Evolutionary conservation across 768 basidiomycete species (phyloP), one percentile per base, ranked within the genome.

Genomic region (Russula abietina): DNA sequence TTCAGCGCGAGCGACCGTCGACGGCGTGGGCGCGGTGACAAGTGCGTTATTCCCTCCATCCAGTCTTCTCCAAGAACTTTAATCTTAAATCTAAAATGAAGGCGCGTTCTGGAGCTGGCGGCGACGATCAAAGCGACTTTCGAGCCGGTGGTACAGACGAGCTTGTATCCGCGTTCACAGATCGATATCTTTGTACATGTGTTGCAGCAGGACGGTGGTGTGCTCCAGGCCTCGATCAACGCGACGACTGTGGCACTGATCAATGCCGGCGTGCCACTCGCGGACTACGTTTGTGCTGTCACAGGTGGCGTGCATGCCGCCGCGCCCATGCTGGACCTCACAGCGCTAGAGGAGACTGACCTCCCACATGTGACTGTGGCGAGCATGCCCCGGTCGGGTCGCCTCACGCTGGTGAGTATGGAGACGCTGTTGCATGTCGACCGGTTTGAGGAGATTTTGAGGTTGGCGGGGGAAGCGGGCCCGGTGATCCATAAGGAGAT

Each of bases 131-230:
- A 92, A 76, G 87, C 91, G 33, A 98, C 97, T 0, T 98, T 99
- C 71, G 96, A 98, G 71, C 93, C 95, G 46, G 93, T 96, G 59
- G 83, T 99, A 26, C 90, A 93, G 72, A 89, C 90, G 8, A 82
- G 81, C 64, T 82, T 99, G 52, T 98, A 97, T 75, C 96, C 96
- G 24, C 87, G 97, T 54, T 91, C 91, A 38, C 87, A 94, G 72
- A 97, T 99, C 72, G 92, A 96, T 75, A 87, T 99, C 64, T 91
- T 87, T 73, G 80, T 99, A 8, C 93, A 96, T 73, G 87, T 99
- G 32, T 77, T 97, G 43, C 91, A 97, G 68, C 90, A 94, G 71
- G 97, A 99, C 70, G 97, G 97, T 45, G 91, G 91, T 0, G 78
- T 98, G 46, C 81, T 98, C 26, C 89, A 91, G 60, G 86, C 95